These are phyloP conservation scores for Jatropha multifida DNA, from an alignment of 441 rosid species.

Conservation along the genomic window DNA sequence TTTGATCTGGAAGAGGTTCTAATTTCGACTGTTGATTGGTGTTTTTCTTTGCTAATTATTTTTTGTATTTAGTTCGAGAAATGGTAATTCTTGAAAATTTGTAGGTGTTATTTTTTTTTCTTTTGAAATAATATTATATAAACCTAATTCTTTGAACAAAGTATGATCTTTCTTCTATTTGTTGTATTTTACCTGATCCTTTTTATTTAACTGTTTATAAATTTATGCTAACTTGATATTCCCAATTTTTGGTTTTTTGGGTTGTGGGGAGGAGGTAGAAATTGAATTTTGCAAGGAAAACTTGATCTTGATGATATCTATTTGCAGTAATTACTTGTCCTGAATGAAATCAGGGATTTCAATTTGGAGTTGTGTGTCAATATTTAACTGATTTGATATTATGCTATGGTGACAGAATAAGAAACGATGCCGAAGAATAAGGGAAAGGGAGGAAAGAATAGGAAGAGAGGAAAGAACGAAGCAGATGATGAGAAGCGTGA, in stretches of 20 bases:
- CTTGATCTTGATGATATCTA: neutral
- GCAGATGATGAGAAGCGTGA: constrained; percentile 78
- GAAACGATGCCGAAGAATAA: constrained; percentile 70
- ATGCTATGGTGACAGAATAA: constrained; percentile 17
- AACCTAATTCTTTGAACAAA: no score
- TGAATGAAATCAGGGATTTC: constrained; percentile 13
- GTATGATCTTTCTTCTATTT: neutral
- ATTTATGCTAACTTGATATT: neutral
- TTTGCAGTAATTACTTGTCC: neutral
- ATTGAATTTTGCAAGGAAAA: neutral
- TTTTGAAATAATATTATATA: neutral
- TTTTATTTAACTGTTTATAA: neutral
- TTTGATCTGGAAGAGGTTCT: neutral
- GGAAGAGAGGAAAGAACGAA: constrained; percentile 89
- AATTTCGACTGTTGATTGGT: neutral
- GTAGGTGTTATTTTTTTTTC: neutral
- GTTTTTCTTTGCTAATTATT: neutral
- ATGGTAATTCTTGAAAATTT: neutral
- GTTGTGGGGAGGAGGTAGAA: neutral
- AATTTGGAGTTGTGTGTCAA: neutral
- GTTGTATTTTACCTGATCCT: neutral
- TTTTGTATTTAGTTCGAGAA: neutral
- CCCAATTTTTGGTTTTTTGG: neutral
- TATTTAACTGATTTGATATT: neutral
- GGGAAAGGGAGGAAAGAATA: constrained; percentile 86